Evolutionary conservation across 1,284 basidiomycete species (phyloP).

Genomic region (Tilletia setariae): DNA sequence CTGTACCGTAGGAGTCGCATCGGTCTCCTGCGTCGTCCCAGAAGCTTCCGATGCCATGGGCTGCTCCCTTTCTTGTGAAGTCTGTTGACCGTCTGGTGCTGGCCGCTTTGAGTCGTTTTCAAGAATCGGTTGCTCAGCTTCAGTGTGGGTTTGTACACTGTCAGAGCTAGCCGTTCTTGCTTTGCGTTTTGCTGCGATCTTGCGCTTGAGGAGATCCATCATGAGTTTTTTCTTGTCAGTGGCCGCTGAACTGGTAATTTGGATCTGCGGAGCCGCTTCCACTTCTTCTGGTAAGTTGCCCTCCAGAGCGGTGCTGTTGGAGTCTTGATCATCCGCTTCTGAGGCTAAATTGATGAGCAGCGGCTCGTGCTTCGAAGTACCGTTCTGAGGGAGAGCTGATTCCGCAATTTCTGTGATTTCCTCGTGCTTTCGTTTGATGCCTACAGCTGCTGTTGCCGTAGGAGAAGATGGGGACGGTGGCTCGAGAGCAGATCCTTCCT

Average conservation of each 20-base stretch:
- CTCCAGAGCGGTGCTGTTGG: not conserved
- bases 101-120: not conserved
- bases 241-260: no score
- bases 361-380: no score
- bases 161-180: not conserved
- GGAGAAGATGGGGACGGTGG: not conserved
- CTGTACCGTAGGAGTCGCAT: not conserved
- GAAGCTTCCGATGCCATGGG: not conserved
- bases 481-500: not conserved
- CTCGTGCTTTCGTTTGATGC: no score
- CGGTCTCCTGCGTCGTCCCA: not conserved
- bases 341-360: no score
- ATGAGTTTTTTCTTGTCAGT: not conserved
- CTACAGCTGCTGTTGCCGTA: not conserved
- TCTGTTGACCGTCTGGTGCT: not conserved
- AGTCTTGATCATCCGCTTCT: no score
- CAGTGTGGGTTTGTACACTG: not conserved
- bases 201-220: slow-evolving; percentile 5
- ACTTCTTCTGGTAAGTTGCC: not conserved
- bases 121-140: not conserved
- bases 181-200: slow-evolving; percentile 4
- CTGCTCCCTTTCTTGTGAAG: not conserved
- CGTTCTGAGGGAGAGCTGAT: no score
- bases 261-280: not conserved
- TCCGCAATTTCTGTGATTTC: no score